Base-by-base conservation (phyloP, 805 yeast genomes). In the Pichia pseudocactophila region DNA sequence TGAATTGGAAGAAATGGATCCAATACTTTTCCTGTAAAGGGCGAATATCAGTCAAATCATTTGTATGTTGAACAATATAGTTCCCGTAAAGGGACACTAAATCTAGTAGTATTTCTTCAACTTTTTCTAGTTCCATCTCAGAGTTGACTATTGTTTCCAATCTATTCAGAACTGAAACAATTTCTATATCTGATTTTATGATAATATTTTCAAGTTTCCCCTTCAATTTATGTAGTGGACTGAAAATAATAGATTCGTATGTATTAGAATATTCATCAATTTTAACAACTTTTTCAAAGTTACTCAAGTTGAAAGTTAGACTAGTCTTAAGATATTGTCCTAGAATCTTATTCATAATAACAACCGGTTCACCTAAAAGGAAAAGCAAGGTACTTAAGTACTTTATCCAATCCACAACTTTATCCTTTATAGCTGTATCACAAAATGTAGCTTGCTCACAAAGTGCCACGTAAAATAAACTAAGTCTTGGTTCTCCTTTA, bases 381-480 rank as follows among this genome's bases (percentile, higher is more conserved):
- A 64, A 56, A 48, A 76, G 56, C 39, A 70, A 71, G 50, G 73
- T 66, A 30, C 73, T 49, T 34, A 76, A 70, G 2, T 70, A 50
- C 9, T 65, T 53, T 1, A 83, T 41, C 87, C 89, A 83, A 13
- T 37, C n/a, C 3, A 37, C 22, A 16, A 56, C 45, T 22, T 8
- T 22, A 8, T 37, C 58, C 53, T 17, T 65, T n/a, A 36, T 34
- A 0, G 50, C 42, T 11, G 45, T 46, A 5, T 68, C 63, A 10
- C 76, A 70, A 55, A 70, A 84, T 40, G 69, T 66, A 60, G 82
- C 72, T 55, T 88, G 96, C 49, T 88, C 97, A 36, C 77, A 58
- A 3, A 80, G 50, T 0, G 80, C 70, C 12, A 76, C 65, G 2
- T 71, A 50, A 39, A 81, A 70, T 0, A 87, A 84, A 44, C 87